Base-by-base conservation (phyloP, 768 basidiomycete genomes). In the Kwoniella dejecticola region DNA sequence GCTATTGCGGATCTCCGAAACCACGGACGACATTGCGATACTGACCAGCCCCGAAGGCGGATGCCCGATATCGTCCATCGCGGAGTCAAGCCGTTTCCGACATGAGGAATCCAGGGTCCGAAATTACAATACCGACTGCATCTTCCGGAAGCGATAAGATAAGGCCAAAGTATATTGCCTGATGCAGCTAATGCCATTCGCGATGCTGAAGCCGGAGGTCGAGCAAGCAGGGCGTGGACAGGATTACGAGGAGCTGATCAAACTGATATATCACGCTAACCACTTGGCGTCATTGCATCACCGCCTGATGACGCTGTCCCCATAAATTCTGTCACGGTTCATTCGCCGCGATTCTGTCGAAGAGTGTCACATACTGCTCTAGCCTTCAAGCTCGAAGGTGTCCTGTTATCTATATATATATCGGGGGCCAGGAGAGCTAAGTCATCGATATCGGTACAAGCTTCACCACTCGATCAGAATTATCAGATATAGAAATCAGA, bases 121-220 rank as follows among this genome's bases (percentile, higher is more conserved):
- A 26, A 27, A 42, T 59, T 59, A n/a, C 38, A 40, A 59, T 59
- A 26, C 41, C 48, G 57, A 59, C 57, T 42, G 36, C 19, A 41
- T 13, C 17, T 21, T 40, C 52, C 52, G 36, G 15, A 53, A 53
- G 29, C 52, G 52, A 53, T 38, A 53, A 53, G 48, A 50, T 50
- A 50, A 50, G 21, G 21, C 11, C 24, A 29, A 26, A 15, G 30
- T 19, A 29, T 50, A 7, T 15, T 50, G n/a, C 48, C 48, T 31
- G 33, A 50, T 24, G 48, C 48, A 50, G 27, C 3, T 48, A 11
- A 45, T 45, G n/a, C 17, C 36, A 38, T 38, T 17, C 12, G 24
- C 46, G 46, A 27, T 13, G 8, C 11, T 12, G 2, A 24, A 10
- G 7, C 13, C 26, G 46, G 23, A 10, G 26, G 29, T 48, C 8